Evolutionary conservation across 139 green algal species (phyloP), one percentile per base, ranked within the genome.

Genomic region (Micractinium conductrix): DNA sequence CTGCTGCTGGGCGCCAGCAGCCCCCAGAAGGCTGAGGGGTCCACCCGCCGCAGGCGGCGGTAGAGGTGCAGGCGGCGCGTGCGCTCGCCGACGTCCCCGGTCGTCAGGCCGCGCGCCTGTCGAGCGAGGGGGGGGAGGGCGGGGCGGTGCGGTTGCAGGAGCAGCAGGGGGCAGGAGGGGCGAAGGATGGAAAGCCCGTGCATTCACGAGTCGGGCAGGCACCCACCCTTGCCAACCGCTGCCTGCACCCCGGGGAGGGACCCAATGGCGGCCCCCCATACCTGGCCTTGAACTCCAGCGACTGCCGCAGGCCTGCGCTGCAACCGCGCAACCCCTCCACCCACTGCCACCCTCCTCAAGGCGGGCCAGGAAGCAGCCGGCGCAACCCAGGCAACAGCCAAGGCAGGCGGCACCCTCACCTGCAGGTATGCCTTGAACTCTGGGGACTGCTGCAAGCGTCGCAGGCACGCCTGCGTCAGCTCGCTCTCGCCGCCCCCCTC

Each of bases 371-470:
- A n/a, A n/a, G n/a, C n/a, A n/a, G n/a, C n/a, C n/a, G n/a, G n/a
- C n/a, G n/a, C n/a, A n/a, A 30, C 58, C 62, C 14, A 43, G 14
- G 43, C 33, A 72, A 44, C 4, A 44, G 12, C 5, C 2, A 2
- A 21, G 1, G 65, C 65, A 44, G 5, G 12, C 6, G 6, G 5
- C n/a, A 72, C 7, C 33, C 24, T 7, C 62, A 84, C 80, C 69
- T n/a, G 42, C 0, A 85, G 68, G 80, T 72, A 85, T 4, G 38
- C 42, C n/a, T 62, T 62, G 53, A 85, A 85, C 70, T 79, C 70
- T 12, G 80, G 19, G 45, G n/a, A 72, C 50, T 80, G 69, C 69
- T 79, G 53, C 80, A 85, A 70, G 33, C 40, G 68, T 28, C 80
- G 69, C 69, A 85, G 38, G 38, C 45, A 62, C 50, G 35, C 53